Evolutionary conservation across 768 basidiomycete species (phyloP).

Genomic region (Lenzites betulinus): DNA sequence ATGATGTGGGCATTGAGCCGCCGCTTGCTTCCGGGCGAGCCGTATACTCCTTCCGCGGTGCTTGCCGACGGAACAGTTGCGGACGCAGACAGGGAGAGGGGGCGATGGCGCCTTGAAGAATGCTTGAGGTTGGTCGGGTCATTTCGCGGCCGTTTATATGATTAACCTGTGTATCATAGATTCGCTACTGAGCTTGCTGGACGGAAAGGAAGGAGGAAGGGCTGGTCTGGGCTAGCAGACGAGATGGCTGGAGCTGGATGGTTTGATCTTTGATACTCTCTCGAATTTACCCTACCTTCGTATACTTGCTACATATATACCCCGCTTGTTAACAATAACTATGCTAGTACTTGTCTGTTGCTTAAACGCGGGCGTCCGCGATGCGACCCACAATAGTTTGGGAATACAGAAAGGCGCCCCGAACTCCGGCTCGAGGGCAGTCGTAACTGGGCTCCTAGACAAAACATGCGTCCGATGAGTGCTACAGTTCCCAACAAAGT

Average conservation of each 20-base stretch:
- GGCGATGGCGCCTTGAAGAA: slow-evolving; percentile 79
- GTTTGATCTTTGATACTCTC: slow-evolving; percentile 49
- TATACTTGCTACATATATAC: not conserved
- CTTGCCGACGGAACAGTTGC: slow-evolving; percentile 28
- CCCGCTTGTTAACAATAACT: not conserved
- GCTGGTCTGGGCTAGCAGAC: slow-evolving; percentile 68
- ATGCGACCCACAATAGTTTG: no score
- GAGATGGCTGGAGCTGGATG: slow-evolving; percentile 79
- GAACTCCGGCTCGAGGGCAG: no score
- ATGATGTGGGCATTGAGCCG: slow-evolving; percentile 84
- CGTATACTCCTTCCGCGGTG: slow-evolving; percentile 55
- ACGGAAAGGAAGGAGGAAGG: slow-evolving; percentile 62
- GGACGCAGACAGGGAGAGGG: slow-evolving; percentile 30
- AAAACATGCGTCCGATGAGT: no score
- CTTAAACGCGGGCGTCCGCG: no score
- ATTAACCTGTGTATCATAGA: slow-evolving; percentile 37
- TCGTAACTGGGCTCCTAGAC: no score
- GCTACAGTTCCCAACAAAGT: no score
- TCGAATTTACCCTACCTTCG: no score
- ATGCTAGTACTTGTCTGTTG: not conserved
- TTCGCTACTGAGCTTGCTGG: slow-evolving; percentile 86
- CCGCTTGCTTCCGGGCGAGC: slow-evolving; percentile 68
- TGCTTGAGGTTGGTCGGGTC: slow-evolving; percentile 60
- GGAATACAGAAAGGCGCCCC: no score
- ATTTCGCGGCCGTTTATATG: not conserved